Base-by-base conservation (phyloP, 495 filamentous ascomycete species). In the Tuber melanosporum region DNA sequence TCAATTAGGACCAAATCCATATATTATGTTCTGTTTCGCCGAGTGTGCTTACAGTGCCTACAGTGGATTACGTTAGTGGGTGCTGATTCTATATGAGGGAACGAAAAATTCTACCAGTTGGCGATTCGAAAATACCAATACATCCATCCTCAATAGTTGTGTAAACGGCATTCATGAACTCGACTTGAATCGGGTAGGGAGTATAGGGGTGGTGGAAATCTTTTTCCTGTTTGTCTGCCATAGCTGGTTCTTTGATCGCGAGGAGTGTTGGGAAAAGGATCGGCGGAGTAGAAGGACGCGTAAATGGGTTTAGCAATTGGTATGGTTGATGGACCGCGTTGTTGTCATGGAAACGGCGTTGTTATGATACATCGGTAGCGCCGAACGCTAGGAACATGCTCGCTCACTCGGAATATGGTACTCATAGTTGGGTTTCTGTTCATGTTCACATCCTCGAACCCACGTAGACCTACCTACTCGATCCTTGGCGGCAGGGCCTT, bases 201-300 rank as follows among this genome's bases (percentile, higher is more conserved):
- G 90, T 88, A 84, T 91, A 98, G 15, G 95, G 95, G 84, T 99
- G 95, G 83, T 97, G 92, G 83, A 97, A 98, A 84, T 94, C 86
- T 36, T 76, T 76, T 19, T 66, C 57, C 45, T 75, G 66, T 46
- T 71, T 32, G 74, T 78, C 44, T 73, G 73, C 76, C 74, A 76
- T 78, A 57, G 36, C 70, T 76, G 74, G 41, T 79, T 71, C 74
- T 57, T 41, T 73, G 70, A 22, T 66, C 57, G 57, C 2, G 57
- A 32, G 57, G n/a, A 66, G 17, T 36, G 26, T 32, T 36, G 57
- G 26, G 14, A 36, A 36, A 17, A 62, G 14, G 32, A 15, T 3
- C 8, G 19, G 47, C 3, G 26, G 6, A 36, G 57, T 36, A 26
- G 57, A 26, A 66, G 32, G 26, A 66, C 57, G 57, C 57, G 57